phyloP scores from a whole-genome alignment of 129 eudicot genomes.

The Chrysanthemum lavandulifolium region DNA sequence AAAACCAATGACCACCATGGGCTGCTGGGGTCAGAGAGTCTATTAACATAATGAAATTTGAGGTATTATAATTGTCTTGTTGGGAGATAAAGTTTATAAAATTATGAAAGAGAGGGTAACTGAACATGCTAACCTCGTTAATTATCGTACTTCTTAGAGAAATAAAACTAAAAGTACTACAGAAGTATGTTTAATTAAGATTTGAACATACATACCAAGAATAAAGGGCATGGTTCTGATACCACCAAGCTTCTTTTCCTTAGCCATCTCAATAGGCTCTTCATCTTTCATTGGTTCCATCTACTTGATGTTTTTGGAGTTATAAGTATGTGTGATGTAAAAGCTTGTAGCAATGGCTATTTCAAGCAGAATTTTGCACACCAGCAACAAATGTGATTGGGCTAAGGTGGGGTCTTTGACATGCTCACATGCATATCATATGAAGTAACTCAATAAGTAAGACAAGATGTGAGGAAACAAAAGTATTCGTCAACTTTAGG shows the following conservation, averaged over 20 bases:
- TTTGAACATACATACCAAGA: conserved; percentile 26
- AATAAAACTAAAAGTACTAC: neutral
- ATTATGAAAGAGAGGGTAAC: neutral
- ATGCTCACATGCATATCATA: neutral
- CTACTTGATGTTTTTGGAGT: conserved; percentile 19
- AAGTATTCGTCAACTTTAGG: conserved; percentile 22
- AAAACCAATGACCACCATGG: neutral
- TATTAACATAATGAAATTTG: neutral
- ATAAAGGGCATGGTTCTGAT: conserved; percentile 40
- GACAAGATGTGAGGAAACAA: conserved; percentile 2
- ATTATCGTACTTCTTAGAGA: neutral
- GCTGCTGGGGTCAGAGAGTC: neutral
- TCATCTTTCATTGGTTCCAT: conserved; percentile 26
- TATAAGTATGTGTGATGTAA: neutral
- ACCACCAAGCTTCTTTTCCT: conserved; percentile 42
- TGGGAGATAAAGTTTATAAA: too few relatives aligned
- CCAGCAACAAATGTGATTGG: neutral
- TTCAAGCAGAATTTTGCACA: neutral
- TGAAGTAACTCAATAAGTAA: neutral
- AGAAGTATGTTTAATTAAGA: neutral
- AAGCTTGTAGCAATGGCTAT: neutral
- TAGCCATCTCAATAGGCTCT: conserved; percentile 9
- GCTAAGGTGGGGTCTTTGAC: conserved; percentile 7
- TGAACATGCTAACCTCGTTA: neutral
- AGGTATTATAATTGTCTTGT: too few relatives aligned